Evolutionary conservation across 345 rosid species (phyloP).

Genomic region (Alliaria petiolata): DNA sequence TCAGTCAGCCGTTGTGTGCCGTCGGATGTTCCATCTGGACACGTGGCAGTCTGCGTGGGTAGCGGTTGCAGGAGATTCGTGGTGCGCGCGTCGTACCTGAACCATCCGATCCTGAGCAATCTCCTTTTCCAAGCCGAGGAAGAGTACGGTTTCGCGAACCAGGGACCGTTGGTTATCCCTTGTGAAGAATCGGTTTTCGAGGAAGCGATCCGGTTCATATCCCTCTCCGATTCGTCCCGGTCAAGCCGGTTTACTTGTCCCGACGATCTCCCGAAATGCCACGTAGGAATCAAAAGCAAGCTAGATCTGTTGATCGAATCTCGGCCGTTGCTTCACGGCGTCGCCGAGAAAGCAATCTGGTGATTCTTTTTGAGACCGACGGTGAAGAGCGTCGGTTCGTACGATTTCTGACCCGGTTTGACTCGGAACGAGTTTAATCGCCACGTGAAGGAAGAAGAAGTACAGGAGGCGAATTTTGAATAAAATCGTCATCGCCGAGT

Average conservation of each 20-base stretch:
- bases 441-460: constrained; percentile 7
- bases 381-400: background rate
- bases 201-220: constrained; percentile 65
- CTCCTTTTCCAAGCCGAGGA: constrained; percentile 77
- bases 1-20: constrained; percentile 49
- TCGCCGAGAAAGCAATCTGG: constrained; percentile 49
- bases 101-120: constrained; percentile 76
- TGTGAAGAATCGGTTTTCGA: constrained; percentile 88
- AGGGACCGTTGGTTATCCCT: constrained; percentile 82
- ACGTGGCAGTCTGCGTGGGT: constrained; percentile 87
- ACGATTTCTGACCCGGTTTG: constrained; percentile 31
- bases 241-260: constrained; percentile 43
- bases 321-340: constrained; percentile 68
- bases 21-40: constrained; percentile 89
- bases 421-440: constrained; percentile 30
- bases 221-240: constrained; percentile 52
- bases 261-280: constrained; percentile 57
- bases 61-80: constrained; percentile 61
- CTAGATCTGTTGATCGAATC: constrained; percentile 66
- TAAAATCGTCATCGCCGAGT: constrained; percentile 9
- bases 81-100: constrained; percentile 81
- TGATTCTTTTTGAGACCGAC: constrained; percentile 2
- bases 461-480: background rate
- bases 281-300: constrained; percentile 41
- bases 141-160: constrained; percentile 77